Evolutionary conservation across 768 basidiomycete species (phyloP).

Genomic region (Kwoniella mangroviensis): DNA sequence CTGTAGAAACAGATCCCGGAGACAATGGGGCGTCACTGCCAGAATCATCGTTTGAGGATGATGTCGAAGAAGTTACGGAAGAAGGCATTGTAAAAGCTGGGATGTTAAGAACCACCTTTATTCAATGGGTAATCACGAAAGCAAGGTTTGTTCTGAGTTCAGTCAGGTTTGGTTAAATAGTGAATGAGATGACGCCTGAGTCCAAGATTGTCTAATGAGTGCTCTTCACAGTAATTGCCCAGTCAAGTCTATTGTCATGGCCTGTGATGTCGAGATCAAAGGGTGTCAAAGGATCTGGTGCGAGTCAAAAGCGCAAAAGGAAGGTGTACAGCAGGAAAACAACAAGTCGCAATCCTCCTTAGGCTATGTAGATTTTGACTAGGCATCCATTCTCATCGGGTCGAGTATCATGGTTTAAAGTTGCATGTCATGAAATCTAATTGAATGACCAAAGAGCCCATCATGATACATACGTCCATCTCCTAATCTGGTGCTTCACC

Average conservation of each 20-base stretch:
- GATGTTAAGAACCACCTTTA: too few relatives aligned
- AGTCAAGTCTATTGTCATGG: not conserved
- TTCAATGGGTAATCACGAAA: too few relatives aligned
- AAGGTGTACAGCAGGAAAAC: not conserved
- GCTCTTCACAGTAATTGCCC: too few relatives aligned
- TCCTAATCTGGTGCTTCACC: not conserved
- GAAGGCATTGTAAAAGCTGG: too few relatives aligned
- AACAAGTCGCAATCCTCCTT: not conserved
- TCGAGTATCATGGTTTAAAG: not conserved
- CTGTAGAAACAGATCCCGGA: not conserved
- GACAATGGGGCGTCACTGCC: too few relatives aligned
- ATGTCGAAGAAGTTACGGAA: not conserved
- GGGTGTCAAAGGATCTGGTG: not conserved
- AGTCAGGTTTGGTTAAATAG: too few relatives aligned
- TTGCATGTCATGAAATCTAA: not conserved
- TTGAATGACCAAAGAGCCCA: not conserved
- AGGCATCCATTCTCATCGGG: not conserved
- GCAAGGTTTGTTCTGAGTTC: too few relatives aligned
- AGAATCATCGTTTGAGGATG: not conserved
- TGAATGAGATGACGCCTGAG: too few relatives aligned
- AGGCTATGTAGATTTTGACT: not conserved
- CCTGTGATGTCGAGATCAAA: not conserved
- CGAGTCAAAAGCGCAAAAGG: not conserved
- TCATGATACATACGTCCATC: not conserved
- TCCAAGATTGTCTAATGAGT: too few relatives aligned